Base-by-base conservation (phyloP, 805 yeast genomes). In the Saitoella complicata region DNA sequence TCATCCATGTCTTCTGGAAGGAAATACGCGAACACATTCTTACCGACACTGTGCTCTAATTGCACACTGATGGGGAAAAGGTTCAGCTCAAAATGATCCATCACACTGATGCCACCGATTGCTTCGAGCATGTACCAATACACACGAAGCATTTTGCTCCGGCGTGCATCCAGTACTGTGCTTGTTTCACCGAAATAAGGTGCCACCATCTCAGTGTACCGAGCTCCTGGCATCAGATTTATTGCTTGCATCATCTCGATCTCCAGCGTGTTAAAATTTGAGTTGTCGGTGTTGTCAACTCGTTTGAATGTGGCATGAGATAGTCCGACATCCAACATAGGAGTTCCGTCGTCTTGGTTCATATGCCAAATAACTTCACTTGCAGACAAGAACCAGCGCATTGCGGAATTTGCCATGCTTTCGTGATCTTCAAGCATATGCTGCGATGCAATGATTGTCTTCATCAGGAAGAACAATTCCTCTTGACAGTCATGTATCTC, bases 81-180 rank as follows among this genome's bases (percentile, higher is more conserved):
- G 1, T 63, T 59, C 12, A 83, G 66, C 35, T 73, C 73, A 29
- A 84, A 77, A 42, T 70, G 64, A 47, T 75, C 76, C 62, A 87
- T 67, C 29, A 87, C 77, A n/a, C 81, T 72, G 42, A 87, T 85
- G 7, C 97, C 97, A 32, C 95, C 97, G 45, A 88, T 80, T 0
- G 94, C 85, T 45, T 73, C 75, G 43, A 80, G 72, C 77, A 81
- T 73, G n/a, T 75, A 71, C 97, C 97, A 87, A 7, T 62, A 56
- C 2, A 77, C 59, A 5, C 61, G 59, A 6, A 78, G 58, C 48
- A 73, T 59, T 39, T 56, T 55, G n/a, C 55, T 51, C 7, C 45
- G 53, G 12, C 44, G 51, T 10, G 51, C 53, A 34, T 44, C 48
- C 29, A 42, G 49, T 31, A 45, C 34, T 63, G 64, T 9, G 52